These are phyloP conservation scores for Sicyos edulis DNA, from an alignment of 306 rosid genomes.

Conservation along the genomic window DNA sequence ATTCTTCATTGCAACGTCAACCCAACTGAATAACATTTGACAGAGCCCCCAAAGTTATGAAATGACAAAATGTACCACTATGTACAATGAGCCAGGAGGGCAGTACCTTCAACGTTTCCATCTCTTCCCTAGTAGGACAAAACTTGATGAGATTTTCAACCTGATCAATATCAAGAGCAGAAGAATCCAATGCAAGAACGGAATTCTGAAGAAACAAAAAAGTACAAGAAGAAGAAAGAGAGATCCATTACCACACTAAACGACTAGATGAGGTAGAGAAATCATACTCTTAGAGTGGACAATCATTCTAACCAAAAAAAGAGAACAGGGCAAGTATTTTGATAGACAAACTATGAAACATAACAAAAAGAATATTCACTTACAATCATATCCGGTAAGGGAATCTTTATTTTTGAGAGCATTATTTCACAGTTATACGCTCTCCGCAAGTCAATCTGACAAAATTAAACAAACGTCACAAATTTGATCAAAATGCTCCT, in stretches of 20 bases:
- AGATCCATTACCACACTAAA: background rate
- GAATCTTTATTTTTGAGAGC: conserved; percentile 55
- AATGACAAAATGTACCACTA: conserved; percentile 1
- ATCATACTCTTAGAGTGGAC: background rate
- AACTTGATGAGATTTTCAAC: conserved; percentile 96
- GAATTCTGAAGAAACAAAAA: conserved; percentile 50
- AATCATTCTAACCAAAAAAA: background rate
- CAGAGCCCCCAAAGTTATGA: background rate
- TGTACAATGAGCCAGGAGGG: conserved; percentile 6
- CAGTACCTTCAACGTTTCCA: conserved; percentile 78
- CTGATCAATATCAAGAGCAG: conserved; percentile 65
- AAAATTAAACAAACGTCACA: conserved; percentile 22
- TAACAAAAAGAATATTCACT: conserved; percentile 23
- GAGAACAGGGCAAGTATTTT: background rate
- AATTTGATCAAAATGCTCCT: conserved; percentile 7
- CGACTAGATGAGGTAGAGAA: background rate
- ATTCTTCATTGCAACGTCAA: background rate
- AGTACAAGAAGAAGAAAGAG: too few relatives aligned
- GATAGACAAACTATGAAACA: background rate
- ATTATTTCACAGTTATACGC: conserved; percentile 60
- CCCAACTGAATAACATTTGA: background rate
- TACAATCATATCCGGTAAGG: conserved; percentile 55
- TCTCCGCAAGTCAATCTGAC: conserved; percentile 53
- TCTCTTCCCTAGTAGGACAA: conserved; percentile 94
- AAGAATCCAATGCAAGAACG: conserved; percentile 57